These are phyloP conservation scores for Geranium rotundifolium DNA, from an alignment of 345 rosid genomes.

Conservation along the genomic window DNA sequence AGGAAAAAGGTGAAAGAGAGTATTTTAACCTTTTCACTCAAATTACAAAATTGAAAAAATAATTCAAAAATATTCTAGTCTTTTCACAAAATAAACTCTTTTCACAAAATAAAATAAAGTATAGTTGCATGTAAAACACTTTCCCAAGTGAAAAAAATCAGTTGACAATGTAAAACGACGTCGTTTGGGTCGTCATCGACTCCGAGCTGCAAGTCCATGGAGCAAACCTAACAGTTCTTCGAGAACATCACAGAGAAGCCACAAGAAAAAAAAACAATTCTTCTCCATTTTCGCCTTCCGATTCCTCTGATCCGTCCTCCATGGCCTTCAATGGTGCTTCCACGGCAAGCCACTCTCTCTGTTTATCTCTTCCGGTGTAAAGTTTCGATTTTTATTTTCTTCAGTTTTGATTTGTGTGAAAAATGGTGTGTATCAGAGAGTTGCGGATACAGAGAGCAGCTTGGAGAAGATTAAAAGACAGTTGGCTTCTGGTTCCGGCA, in stretches of 20 bases:
- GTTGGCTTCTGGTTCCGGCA: conserved; percentile 83
- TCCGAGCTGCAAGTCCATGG: background rate
- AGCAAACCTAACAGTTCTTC: background rate
- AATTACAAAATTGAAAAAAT: too few relatives aligned
- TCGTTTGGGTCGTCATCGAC: background rate
- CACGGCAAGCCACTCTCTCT: conserved; percentile 34
- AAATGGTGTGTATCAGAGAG: conserved; percentile 28
- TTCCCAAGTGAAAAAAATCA: too few relatives aligned
- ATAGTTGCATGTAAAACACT: too few relatives aligned
- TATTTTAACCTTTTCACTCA: too few relatives aligned
- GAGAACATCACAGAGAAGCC: background rate
- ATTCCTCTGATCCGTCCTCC: conserved; percentile 18
- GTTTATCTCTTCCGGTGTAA: conserved; percentile 1
- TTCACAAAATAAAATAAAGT: too few relatives aligned
- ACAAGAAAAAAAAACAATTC: background rate
- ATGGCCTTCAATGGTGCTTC: conserved; percentile 93
- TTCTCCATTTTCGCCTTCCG: background rate
- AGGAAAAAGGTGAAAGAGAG: too few relatives aligned
- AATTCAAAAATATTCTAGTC: too few relatives aligned
- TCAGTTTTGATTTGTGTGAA: background rate
- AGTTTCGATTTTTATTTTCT: conserved; percentile 3
- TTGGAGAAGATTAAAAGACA: conserved; percentile 97
- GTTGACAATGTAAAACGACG: too few relatives aligned
- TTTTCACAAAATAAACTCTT: too few relatives aligned
- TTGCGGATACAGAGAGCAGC: conserved; percentile 57